These are phyloP conservation scores for Anisodus tanguticus DNA, from an alignment of 257 asterid species.

Conservation along the genomic window DNA sequence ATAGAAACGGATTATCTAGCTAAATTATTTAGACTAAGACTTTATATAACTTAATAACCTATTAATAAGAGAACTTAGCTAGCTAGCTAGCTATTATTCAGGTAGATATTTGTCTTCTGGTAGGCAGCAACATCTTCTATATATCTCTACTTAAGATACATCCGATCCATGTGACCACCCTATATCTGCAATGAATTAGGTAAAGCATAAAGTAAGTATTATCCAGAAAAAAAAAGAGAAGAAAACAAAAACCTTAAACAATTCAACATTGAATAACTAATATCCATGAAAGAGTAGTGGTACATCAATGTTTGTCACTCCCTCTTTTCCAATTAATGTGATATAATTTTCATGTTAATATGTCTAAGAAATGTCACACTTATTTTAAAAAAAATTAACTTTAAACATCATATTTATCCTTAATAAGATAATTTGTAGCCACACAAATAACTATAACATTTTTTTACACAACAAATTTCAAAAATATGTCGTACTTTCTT, in stretches of 20 bases:
- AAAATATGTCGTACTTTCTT: too few species aligned
- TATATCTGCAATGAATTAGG: constrained; percentile 18
- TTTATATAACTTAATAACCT: not conserved
- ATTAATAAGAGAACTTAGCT: constrained; percentile 10
- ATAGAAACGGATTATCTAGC: not conserved
- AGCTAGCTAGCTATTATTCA: constrained; percentile 25
- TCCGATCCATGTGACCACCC: constrained; percentile 11
- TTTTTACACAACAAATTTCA: too few species aligned
- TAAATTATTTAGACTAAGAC: constrained; percentile 1
- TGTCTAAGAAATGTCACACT: too few species aligned
- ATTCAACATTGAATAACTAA: not conserved
- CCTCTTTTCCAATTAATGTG: too few species aligned
- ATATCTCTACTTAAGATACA: constrained; percentile 4
- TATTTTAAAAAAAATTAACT: too few species aligned
- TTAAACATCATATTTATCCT: too few species aligned
- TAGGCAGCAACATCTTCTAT: constrained; percentile 15
- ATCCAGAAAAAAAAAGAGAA: not conserved
- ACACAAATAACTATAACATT: too few species aligned
- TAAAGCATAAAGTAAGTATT: not conserved
- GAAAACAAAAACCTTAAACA: not conserved
- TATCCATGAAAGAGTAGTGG: not conserved
- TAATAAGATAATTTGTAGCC: too few species aligned
- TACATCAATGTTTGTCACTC: not conserved
- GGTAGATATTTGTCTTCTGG: constrained; percentile 17
- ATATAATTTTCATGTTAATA: too few species aligned